A percentile compares a stretch with the other conserved stretches of the same genome.
phyloP scores from a whole-genome alignment of 129 eudicot species.

The Arctium lappa region DNA sequence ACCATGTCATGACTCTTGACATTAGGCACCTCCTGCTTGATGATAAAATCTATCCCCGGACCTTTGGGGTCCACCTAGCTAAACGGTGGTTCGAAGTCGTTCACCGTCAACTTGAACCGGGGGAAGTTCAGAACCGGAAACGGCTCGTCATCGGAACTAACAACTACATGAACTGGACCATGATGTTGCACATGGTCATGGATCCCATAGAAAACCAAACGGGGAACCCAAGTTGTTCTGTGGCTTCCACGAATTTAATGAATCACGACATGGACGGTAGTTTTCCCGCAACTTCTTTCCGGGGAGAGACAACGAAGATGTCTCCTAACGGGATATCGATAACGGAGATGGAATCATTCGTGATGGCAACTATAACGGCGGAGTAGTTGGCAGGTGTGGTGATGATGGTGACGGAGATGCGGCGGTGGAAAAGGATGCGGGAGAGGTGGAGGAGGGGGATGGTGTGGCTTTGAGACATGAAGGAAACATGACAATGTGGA shows the following conservation, averaged over 20 bases:
- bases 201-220: too few relatives aligned
- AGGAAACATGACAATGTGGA: too few relatives aligned
- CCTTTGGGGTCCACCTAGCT: constrained; percentile 35
- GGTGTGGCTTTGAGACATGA: constrained; percentile 51
- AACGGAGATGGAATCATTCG: not conserved
- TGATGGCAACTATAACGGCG: constrained; percentile 18
- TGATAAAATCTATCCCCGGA: not conserved
- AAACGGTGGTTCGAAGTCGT: constrained; percentile 46
- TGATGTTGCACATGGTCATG: too few relatives aligned
- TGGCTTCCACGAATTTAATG: too few relatives aligned
- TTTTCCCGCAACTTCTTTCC: too few relatives aligned
- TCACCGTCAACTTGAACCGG: constrained; percentile 30
- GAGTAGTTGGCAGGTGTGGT: constrained; percentile 43
- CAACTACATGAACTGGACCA: not conserved
- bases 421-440: constrained; percentile 39
- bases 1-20: too few relatives aligned
- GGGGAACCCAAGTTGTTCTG: too few relatives aligned
- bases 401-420: constrained; percentile 42
- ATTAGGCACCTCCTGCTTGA: too few relatives aligned
- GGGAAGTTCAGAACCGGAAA: constrained; percentile 37
- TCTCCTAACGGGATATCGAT: too few relatives aligned
- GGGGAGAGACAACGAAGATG: too few relatives aligned
- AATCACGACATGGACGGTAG: too few relatives aligned
- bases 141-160: constrained; percentile 23
- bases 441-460: constrained; percentile 51